Conservation (phyloP, 140 eudicot species). For the Flaveria floridana region DNA sequence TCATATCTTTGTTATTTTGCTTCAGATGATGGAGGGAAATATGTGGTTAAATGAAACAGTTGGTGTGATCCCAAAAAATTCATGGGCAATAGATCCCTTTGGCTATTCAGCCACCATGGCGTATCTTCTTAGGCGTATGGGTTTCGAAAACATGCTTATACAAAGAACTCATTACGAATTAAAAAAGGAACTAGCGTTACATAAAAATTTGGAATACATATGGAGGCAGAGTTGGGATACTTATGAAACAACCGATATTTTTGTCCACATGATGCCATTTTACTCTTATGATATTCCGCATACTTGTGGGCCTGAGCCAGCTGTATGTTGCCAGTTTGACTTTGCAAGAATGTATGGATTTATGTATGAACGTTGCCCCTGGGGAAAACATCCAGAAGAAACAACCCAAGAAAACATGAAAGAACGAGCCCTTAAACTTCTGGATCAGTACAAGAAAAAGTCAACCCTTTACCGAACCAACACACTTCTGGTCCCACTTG, state of each 20-base stretch:
- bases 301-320: conserved; percentile 99
- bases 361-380: conserved; percentile 82
- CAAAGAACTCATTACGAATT: conserved; percentile 95
- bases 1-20: not conserved
- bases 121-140: conserved; percentile 96
- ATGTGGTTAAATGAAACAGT: conserved; percentile 90
- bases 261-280: conserved; percentile 99
- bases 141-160: conserved; percentile 98
- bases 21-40: conserved; percentile 87
- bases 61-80: conserved; percentile 86
- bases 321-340: conserved; percentile 90
- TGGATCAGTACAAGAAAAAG: conserved; percentile 88
- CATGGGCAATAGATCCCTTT: conserved; percentile 97
- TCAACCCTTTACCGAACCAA: conserved; percentile 91
- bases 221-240: conserved; percentile 98
- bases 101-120: conserved; percentile 98
- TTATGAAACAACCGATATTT: conserved; percentile 84
- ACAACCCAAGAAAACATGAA: conserved; percentile 76
- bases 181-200: conserved; percentile 79
- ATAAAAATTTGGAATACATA: conserved; percentile 73
- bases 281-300: conserved; percentile 91
- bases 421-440: conserved; percentile 67
- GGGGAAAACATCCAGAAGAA: conserved; percentile 87
- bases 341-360: conserved; percentile 88
- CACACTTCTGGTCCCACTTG: conserved; percentile 89